Conservation (phyloP, 2,329 filamentous ascomycete species). For the Calonectria leucothoes region DNA sequence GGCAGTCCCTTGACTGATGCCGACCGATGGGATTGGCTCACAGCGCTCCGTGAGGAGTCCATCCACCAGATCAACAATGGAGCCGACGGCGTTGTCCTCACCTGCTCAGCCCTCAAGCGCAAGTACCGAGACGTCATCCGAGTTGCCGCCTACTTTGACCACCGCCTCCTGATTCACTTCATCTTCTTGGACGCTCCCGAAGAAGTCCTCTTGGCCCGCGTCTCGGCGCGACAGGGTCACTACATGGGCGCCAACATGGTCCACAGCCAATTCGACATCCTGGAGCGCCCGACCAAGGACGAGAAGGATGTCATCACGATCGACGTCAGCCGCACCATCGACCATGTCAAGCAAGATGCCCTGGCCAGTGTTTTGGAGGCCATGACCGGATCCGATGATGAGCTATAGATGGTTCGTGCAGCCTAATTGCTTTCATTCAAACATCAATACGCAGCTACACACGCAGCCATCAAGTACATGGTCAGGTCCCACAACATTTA, state of each 20-base stretch:
- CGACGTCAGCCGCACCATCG: constrained; percentile 70
- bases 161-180: constrained; percentile 85
- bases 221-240: constrained; percentile 80
- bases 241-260: constrained; percentile 99
- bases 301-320: constrained; percentile 79
- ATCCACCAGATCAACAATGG: constrained; percentile 66
- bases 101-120: constrained; percentile 95
- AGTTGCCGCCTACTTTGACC: constrained; percentile 80
- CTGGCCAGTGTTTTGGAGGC: constrained; percentile 67
- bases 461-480: neutral
- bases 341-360: constrained; percentile 71
- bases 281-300: constrained; percentile 82
- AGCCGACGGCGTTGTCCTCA: constrained; percentile 85
- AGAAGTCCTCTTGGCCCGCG: constrained; percentile 79
- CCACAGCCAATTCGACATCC: constrained; percentile 85
- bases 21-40: constrained; percentile 98
- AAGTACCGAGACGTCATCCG: constrained; percentile 96
- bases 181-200: constrained; percentile 88
- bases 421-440: neutral
- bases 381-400: constrained; percentile 50
- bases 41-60: constrained; percentile 77
- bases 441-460: constrained; percentile 5
- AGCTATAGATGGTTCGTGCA: constrained; percentile 25
- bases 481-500: constrained; percentile 9
- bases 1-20: constrained; percentile 89